Percentiles rank a stretch among this genome's conserved stretches.
Conservation (phyloP, 1,284 basidiomycete genomes). For the Leccinum griseonigrum region DNA sequence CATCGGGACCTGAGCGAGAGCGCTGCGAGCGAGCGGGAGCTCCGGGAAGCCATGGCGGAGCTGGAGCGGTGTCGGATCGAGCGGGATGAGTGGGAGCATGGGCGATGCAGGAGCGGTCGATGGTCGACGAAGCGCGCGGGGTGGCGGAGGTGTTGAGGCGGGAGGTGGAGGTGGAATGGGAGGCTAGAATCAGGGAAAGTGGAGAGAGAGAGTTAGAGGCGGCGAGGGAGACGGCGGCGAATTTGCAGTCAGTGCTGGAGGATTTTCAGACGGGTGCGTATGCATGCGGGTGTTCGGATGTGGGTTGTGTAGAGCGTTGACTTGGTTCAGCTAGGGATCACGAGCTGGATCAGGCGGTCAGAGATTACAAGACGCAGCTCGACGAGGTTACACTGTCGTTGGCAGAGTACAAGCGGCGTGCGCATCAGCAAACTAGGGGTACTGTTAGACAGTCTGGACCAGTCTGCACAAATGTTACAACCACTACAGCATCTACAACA, state of each 20-base stretch:
- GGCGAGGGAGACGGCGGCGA: conserved; percentile 76
- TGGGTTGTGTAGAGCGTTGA: conserved; percentile 11
- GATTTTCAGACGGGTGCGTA: conserved; percentile 89
- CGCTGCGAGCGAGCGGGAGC: conserved; percentile 71
- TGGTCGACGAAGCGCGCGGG: conserved; percentile 65
- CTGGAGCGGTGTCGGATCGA: conserved; percentile 83
- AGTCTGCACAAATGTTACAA: too few species aligned
- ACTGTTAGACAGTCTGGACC: too few species aligned
- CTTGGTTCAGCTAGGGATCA: conserved; percentile 55
- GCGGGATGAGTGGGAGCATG: conserved; percentile 85
- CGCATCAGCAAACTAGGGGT: conserved; percentile 27
- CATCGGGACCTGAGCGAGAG: conserved; percentile 67
- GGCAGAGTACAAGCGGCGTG: conserved; percentile 83
- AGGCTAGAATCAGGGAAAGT: conserved; percentile 51
- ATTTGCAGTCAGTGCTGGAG: conserved; percentile 89
- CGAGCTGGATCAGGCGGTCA: conserved; percentile 74
- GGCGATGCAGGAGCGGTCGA: conserved; percentile 73
- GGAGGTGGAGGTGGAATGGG: conserved; percentile 65
- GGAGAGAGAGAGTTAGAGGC: conserved; percentile 48
- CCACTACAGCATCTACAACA: too few species aligned
- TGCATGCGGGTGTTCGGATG: not conserved
- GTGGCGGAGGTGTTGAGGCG: conserved; percentile 58
- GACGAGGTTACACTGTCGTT: conserved; percentile 69
- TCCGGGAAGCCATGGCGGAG: conserved; percentile 78
- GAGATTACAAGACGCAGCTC: conserved; percentile 78